Evolutionary conservation across 2,329 filamentous ascomycete species (phyloP).

Genomic region (Ceratocystis cubensis): DNA sequence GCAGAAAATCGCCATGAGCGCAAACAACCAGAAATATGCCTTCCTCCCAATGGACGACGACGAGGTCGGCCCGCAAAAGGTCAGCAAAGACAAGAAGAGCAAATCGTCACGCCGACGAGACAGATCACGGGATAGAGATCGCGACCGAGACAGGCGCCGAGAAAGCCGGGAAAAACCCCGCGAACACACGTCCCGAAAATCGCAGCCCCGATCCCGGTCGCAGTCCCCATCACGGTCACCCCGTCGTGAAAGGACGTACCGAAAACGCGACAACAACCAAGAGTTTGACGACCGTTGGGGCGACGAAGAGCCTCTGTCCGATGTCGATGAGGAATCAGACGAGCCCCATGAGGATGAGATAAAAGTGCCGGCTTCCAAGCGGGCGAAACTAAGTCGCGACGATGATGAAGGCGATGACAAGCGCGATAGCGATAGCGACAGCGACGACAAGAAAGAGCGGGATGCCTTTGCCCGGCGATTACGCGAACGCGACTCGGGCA

Average conservation of each 20-base stretch:
- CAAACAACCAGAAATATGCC: slow-evolving; percentile 45
- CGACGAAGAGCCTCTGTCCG: slow-evolving; percentile 52
- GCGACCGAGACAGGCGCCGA: background rate
- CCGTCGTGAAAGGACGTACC: slow-evolving; percentile 33
- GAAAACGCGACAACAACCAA: slow-evolving; percentile 31
- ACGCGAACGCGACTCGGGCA: slow-evolving; percentile 59
- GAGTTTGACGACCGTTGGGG: slow-evolving; percentile 70
- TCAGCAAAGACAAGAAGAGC: slow-evolving; percentile 13
- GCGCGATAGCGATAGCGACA: background rate
- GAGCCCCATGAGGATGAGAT: slow-evolving; percentile 45
- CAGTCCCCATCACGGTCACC: slow-evolving; percentile 28
- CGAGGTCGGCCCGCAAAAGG: slow-evolving; percentile 34
- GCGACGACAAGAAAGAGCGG: slow-evolving; percentile 54
- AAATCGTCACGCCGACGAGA: slow-evolving; percentile 13
- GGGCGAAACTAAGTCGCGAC: slow-evolving; percentile 44
- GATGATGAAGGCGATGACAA: slow-evolving; percentile 34
- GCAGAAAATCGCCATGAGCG: slow-evolving; percentile 31
- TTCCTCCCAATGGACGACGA: slow-evolving; percentile 56
- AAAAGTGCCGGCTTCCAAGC: slow-evolving; percentile 56
- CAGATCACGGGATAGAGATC: slow-evolving; percentile 9
- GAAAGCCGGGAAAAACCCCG: background rate
- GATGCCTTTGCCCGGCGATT: slow-evolving; percentile 70
- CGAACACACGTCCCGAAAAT: background rate
- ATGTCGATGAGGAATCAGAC: slow-evolving; percentile 29
- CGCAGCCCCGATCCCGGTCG: background rate